Evolutionary conservation across 1,139 yeast species (phyloP), one percentile per base, ranked within the genome.

Genomic region (Candida anutae): DNA sequence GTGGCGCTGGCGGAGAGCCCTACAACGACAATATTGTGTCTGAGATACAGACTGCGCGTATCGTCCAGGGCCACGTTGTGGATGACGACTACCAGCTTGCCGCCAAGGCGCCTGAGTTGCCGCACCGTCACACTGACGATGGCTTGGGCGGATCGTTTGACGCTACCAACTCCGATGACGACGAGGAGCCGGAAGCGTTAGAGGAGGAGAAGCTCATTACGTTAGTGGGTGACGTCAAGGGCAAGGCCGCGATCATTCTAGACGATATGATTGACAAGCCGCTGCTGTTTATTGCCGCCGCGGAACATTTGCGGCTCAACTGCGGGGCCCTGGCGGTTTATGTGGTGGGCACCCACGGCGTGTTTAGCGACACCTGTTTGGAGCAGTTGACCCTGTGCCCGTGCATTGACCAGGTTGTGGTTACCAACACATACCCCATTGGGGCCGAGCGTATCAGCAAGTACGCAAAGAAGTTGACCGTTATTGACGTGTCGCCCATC

Each of bases 191-290:
- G 22, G 70, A 72, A 31, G 69, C 73, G 24, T 62, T 66, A 21
- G 67, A 68, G n/a, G 32, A 37, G 23, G 97, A 90, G 55, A 85
- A 85, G 53, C 71, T 88, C 49, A 90, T 93, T 50, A 90, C 98
- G 9, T 69, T 93, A 35, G 99, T 93, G 25, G 99, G 99, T 38
- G 94, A 90, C 50, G 99, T 93, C 27, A 76, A 80, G 39, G 80
- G 76, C 44, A 83, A 82, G 54, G 83, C 94, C 4, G 97, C 97
- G 16, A 83, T 93, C 43, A 83, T 93, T 33, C 67, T 93, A 38
- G 98, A 93, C 57, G 98, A 93, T 53, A 84, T 90, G 93, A 80
- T 93, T 43, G 98, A 90, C 50, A 83, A 93, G 51, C 95, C 96
- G 25, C 80, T 80, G 37, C 77, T 94, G 10, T 88, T 87, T 51